phyloP scores from a whole-genome alignment of 2,329 filamentous ascomycete genomes.

The Cadophora luteo-olivacea region DNA sequence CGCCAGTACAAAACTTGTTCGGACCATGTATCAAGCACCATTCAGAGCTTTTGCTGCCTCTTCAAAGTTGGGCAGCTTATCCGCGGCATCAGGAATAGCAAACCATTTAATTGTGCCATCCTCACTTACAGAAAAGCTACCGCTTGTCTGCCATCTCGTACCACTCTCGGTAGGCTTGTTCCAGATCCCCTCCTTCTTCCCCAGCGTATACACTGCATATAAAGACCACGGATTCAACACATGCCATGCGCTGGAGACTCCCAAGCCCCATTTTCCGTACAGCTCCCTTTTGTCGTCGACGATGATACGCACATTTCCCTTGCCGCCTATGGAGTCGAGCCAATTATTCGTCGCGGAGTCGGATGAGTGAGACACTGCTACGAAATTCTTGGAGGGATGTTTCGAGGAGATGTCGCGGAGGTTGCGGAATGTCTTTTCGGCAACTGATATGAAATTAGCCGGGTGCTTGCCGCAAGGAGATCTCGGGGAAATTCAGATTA shows the following conservation, averaged over 20 bases:
- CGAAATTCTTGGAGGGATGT: conserved; percentile 59
- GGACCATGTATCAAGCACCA: background rate
- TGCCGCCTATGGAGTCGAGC: conserved; percentile 38
- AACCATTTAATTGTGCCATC: conserved; percentile 60
- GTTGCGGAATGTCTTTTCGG: conserved; percentile 68
- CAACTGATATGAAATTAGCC: conserved; percentile 43
- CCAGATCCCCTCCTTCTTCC: conserved; percentile 68
- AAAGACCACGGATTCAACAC: conserved; percentile 65
- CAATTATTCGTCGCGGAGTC: conserved; percentile 59
- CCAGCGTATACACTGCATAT: conserved; percentile 62
- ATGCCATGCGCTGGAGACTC: conserved; percentile 64
- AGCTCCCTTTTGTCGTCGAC: conserved; percentile 65
- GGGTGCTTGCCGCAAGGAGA: background rate
- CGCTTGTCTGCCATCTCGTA: conserved; percentile 71
- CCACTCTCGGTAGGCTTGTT: conserved; percentile 70
- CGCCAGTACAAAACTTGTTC: background rate
- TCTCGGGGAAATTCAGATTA: conserved; percentile 47
- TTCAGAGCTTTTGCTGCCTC: conserved; percentile 48
- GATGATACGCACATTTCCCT: conserved; percentile 59
- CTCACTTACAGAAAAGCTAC: conserved; percentile 66
- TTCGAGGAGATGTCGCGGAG: conserved; percentile 59
- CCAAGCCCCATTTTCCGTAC: conserved; percentile 72
- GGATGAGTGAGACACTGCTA: conserved; percentile 68
- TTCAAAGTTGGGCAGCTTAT: conserved; percentile 61
- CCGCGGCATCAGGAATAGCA: conserved; percentile 53